Base-by-base conservation (phyloP, 768 basidiomycete species). In the Leccinum variicolor region DNA sequence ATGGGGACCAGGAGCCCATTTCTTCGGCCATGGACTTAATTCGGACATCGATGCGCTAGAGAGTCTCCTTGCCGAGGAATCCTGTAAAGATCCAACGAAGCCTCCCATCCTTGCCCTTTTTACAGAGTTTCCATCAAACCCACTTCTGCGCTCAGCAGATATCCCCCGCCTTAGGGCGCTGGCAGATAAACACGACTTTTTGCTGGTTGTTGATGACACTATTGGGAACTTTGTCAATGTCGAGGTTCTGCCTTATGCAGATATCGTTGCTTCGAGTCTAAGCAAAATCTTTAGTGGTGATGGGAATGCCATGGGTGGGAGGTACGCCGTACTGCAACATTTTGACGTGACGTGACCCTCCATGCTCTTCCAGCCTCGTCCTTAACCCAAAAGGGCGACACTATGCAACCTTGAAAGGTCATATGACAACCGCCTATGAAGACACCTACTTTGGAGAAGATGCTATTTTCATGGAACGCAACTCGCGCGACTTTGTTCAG, bases 231-330 rank as follows among this genome's bases (percentile, higher is more conserved):
- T 95, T 60, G 82, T 91, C 61, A 99, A 98, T 62, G 93, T 98
- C 33, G 89, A 96, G 64, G 87, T 94, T 5, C 76, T 95, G 2
- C 87, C 86, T 15, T 91, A 84, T 59, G 90, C 87, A 9, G 96
- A 98, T 69, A 81, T 99, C 26, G 86, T 96, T 8, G 94, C 87
- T 43, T 94, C 92, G 65, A 95, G 93, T 75, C 73, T 98, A 66
- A 89, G 90, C 21, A 98, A 98, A 77, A 80, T 98, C 28, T 98
- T 99, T 76, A 94, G 92, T 61, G 96, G 96, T 1, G 88, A 90
- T 54, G 83, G 87, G 39, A 98, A 99, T 66, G 93, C 95, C 52
- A 98, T 98, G 96, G 96, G 96, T 47, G 96, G 96, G 68, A 92
- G 91, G 96, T 96, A 64, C 53, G 82, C 76, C 33, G 51, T 15